phyloP scores from a whole-genome alignment of 768 basidiomycete genomes.

The Neoboletus magnificus region DNA sequence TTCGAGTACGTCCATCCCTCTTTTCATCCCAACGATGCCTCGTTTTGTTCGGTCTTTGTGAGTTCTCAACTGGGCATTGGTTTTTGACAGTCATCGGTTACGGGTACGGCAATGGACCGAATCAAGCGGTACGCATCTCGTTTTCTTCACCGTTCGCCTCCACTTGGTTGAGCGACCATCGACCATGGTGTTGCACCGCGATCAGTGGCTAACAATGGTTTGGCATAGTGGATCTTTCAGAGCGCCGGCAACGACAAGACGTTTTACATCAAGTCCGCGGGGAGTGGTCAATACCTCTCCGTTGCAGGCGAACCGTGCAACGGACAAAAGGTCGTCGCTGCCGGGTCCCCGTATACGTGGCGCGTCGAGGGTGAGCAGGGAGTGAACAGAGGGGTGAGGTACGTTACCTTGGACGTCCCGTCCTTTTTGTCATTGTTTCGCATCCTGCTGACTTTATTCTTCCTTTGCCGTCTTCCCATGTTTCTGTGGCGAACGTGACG shows the following conservation, averaged over 20 bases:
- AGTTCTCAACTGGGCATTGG: background rate
- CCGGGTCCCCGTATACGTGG: constrained; percentile 41
- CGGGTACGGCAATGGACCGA: constrained; percentile 38
- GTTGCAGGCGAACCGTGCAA: constrained; percentile 31
- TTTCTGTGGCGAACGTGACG: too few relatives aligned
- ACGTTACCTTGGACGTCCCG: constrained; percentile 5
- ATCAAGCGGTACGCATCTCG: constrained; percentile 43
- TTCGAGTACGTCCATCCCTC: too few relatives aligned
- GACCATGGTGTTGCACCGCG: too few relatives aligned
- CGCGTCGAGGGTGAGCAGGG: constrained; percentile 47
- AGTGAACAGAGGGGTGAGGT: constrained; percentile 40
- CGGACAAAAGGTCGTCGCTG: constrained; percentile 41
- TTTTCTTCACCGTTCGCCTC: background rate
- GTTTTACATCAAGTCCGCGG: constrained; percentile 44
- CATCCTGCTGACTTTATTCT: background rate
- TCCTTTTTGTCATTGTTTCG: background rate
- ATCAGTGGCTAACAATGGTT: background rate
- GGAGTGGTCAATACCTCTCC: constrained; percentile 41
- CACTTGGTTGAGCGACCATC: too few relatives aligned
- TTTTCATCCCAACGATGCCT: too few relatives aligned
- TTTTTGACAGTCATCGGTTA: constrained; percentile 47
- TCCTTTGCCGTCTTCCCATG: too few relatives aligned
- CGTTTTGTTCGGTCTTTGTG: background rate
- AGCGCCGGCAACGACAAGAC: constrained; percentile 11
- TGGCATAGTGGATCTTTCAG: constrained; percentile 46